Base-by-base conservation (phyloP, 352 stramenopile genomes). In the Globisporangium radiosum region DNA sequence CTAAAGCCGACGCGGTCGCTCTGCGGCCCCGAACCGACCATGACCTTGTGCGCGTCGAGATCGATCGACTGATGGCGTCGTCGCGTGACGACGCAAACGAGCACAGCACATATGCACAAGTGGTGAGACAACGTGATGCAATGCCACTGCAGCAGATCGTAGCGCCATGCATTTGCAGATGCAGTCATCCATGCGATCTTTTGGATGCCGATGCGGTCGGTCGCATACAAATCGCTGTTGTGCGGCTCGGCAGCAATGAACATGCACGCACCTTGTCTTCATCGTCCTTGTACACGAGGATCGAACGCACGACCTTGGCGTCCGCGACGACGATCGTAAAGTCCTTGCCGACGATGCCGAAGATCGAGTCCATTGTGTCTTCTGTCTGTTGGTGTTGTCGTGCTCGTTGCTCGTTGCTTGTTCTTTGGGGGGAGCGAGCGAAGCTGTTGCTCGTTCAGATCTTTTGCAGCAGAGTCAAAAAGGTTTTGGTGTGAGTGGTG, bases 201-300 rank as follows among this genome's bases (percentile, higher is more conserved):
- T 44, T 33, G 25, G 25, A 33, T 33, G 25, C 25, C 25, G 25
- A 33, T 33, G 25, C 25, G 25, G 25, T 33, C 25, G 25, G 25
- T 33, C 25, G 25, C 25, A 33, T 33, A 3, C 25, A 33, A 33
- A 33, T 33, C 25, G 25, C 25, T 33, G 25, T 2, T 33, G 25
- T 33, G 25, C 25, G 25, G 25, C 25, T 33, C 25, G 39, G 39
- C 39, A 11, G 39, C 39, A 43, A 8, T 47, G 4, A 11, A 47
- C 15, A 52, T 5, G 50, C 19, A 45, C 52, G 66, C 64, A 97
- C 90, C 78, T 97, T 97, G 68, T 97, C 90, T 70, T 96, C 81
- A 59, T 97, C 85, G 60, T 93, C 90, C 65, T 97, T 95, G 80
- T 96, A 97, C 52, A 97, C 88, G 53, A 97, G 72, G 63, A 97